Conservation (phyloP, 305 asterid species). For the Coffea humblotiana region DNA sequence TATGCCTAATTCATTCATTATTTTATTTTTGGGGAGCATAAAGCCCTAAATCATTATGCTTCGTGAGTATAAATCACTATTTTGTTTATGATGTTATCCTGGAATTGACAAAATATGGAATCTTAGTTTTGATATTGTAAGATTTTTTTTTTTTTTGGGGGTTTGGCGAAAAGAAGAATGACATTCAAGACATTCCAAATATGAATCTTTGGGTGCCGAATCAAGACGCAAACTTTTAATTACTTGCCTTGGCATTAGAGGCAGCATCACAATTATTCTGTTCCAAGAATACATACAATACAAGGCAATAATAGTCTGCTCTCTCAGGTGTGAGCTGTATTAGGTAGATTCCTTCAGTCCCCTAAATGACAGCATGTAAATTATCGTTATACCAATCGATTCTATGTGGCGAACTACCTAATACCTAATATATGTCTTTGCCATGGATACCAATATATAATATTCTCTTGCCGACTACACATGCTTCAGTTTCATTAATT, state of each 20-base stretch:
- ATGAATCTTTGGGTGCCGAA: neutral
- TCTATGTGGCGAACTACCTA: neutral
- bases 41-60: neutral
- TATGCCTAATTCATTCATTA: neutral
- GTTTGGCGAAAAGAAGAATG: neutral
- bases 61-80: neutral
- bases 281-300: constrained; percentile 9
- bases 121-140: neutral
- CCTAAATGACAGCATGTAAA: neutral
- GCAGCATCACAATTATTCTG: constrained; percentile 31
- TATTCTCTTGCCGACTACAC: no score
- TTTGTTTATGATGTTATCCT: neutral
- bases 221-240: neutral
- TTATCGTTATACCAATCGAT: neutral
- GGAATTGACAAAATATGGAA: neutral
- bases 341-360: constrained; percentile 14
- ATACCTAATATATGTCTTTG: neutral
- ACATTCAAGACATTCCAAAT: neutral
- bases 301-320: constrained; percentile 21
- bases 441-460: no score
- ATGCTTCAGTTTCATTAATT: no score
- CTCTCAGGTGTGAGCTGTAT: neutral
- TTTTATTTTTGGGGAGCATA: neutral
- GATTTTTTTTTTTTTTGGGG: neutral
- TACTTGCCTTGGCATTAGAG: constrained; percentile 37